phyloP scores from a whole-genome alignment of 2,329 filamentous ascomycete genomes.

The Microsporum ferrugineum region DNA sequence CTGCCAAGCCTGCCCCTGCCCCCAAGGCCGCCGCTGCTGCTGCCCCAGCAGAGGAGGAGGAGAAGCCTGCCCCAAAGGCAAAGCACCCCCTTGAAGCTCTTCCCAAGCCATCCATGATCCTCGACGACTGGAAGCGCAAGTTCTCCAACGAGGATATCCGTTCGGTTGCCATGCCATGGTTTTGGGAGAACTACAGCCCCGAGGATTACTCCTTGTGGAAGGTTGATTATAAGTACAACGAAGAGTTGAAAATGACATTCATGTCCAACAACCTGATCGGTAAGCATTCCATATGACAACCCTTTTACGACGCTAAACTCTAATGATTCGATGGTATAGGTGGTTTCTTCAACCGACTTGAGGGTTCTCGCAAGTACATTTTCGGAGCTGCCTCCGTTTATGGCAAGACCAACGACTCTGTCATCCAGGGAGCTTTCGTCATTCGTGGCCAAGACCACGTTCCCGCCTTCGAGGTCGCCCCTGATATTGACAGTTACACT shows the following conservation, averaged over 20 bases:
- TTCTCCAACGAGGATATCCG: constrained; percentile 94
- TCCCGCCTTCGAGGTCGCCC: constrained; percentile 90
- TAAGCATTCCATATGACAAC: constrained; percentile 22
- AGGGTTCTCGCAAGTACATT: constrained; percentile 94
- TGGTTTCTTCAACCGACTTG: constrained; percentile 94
- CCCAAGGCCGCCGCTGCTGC: constrained; percentile 43
- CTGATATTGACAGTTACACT: constrained; percentile 90
- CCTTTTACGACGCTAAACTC: not conserved
- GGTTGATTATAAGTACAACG: constrained; percentile 97
- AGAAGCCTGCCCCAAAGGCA: constrained; percentile 64
- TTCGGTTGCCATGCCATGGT: constrained; percentile 78
- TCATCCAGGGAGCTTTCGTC: constrained; percentile 88
- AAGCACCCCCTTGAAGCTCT: constrained; percentile 93
- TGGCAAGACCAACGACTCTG: constrained; percentile 74
- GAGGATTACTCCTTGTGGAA: constrained; percentile 94
- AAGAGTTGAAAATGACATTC: constrained; percentile 93
- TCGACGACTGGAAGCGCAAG: constrained; percentile 97
- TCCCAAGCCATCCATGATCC: constrained; percentile 62
- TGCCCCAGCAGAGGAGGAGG: constrained; percentile 39
- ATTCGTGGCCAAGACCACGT: constrained; percentile 79
- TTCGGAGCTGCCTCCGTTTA: constrained; percentile 87
- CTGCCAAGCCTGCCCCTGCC: constrained; percentile 50
- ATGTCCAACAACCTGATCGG: constrained; percentile 98
- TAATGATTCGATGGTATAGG: constrained; percentile 29
- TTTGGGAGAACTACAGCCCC: constrained; percentile 93